These are phyloP conservation scores for Schoenoplectus tabernaemontani DNA, from an alignment of 202 grass and related monocot genomes.

Conservation along the genomic window DNA sequence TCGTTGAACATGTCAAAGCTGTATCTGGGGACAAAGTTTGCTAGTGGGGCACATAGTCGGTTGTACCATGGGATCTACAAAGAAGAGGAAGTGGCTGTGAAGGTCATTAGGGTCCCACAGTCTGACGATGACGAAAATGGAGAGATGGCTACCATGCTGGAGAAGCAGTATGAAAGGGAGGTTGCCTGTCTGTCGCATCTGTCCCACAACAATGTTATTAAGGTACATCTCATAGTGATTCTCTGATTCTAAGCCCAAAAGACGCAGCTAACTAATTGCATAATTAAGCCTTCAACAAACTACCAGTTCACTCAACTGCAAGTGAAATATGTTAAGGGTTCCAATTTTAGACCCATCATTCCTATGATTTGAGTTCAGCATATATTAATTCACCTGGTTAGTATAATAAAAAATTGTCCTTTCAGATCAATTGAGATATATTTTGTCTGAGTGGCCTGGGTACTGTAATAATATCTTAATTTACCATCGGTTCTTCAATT, in stretches of 20 bases:
- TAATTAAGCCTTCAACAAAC: background rate
- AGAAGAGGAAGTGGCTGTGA: conserved; percentile 53
- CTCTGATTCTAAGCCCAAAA: conserved; percentile 9
- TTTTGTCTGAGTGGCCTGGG: background rate
- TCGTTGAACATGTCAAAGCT: conserved; percentile 51
- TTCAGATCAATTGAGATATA: background rate
- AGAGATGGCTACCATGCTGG: conserved; percentile 49
- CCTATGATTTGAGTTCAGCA: background rate
- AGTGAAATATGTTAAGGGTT: background rate
- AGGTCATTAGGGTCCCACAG: conserved; percentile 44
- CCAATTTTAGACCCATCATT: background rate
- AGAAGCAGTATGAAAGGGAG: conserved; percentile 85
- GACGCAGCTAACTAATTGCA: background rate
- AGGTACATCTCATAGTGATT: conserved; percentile 40
- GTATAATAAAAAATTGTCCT: background rate
- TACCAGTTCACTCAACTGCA: conserved; percentile 1
- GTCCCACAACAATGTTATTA: conserved; percentile 80
- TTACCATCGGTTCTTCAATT: background rate
- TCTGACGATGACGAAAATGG: conserved; percentile 53
- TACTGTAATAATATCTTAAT: background rate
- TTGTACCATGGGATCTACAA: conserved; percentile 64
- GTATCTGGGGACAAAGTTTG: conserved; percentile 48
- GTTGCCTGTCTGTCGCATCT: conserved; percentile 66
- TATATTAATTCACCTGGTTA: background rate
- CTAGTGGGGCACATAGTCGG: conserved; percentile 51